A percentile compares a stretch with the other conserved stretches of the same genome.
Evolutionary conservation across 139 green algal species (phyloP).

Genomic region (Pleodorina starrii): DNA sequence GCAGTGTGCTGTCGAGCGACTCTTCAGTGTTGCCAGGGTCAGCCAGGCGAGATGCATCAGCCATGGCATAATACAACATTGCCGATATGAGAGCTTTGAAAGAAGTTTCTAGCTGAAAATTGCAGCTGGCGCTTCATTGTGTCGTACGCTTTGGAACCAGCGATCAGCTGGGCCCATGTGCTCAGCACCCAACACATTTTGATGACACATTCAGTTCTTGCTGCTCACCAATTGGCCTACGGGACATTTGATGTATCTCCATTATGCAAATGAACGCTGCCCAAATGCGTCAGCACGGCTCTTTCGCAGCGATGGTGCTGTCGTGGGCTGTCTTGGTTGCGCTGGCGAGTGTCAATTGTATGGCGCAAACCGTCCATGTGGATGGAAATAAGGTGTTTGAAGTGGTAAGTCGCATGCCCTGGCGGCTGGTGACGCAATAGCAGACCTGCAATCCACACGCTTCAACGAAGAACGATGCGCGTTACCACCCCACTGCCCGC

Average conservation of each 20-base stretch:
- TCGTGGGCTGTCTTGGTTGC: background rate
- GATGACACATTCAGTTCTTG: background rate
- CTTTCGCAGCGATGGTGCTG: background rate
- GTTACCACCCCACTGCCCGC: background rate
- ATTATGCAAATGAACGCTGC: background rate
- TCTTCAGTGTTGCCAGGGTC: background rate
- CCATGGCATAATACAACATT: background rate
- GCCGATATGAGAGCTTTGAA: background rate
- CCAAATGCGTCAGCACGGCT: background rate
- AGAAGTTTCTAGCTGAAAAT: background rate
- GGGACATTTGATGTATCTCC: background rate
- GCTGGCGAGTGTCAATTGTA: background rate
- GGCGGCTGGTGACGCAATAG: background rate
- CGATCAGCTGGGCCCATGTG: background rate
- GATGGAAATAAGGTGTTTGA: conserved; percentile 55
- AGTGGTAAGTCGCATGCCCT: conserved; percentile 21
- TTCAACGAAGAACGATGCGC: background rate
- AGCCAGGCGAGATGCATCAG: background rate
- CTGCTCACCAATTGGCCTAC: background rate
- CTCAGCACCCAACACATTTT: background rate
- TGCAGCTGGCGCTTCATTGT: background rate
- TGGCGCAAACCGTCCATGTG: conserved; percentile 25
- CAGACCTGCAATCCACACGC: background rate
- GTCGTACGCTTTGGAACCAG: background rate
- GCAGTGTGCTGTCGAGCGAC: background rate